These are phyloP conservation scores for Xylariaceae sp. DNA, from an alignment of 2,329 filamentous ascomycete genomes.

Conservation along the genomic window DNA sequence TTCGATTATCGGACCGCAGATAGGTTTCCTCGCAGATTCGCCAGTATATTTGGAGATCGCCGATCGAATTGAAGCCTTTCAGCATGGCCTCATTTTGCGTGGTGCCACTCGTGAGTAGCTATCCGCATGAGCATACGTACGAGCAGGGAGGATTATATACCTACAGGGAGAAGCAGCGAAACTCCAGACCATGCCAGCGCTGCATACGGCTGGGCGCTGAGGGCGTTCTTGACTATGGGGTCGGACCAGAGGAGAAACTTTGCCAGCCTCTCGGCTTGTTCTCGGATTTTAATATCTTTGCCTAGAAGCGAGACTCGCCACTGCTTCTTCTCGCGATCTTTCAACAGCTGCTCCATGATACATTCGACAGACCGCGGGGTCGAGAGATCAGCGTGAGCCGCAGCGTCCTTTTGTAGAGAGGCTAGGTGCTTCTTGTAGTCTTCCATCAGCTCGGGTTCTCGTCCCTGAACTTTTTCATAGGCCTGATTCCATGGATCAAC, in stretches of 20 bases:
- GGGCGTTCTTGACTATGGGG: conserved; percentile 2
- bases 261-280: conserved; percentile 5
- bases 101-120: conserved; percentile 8
- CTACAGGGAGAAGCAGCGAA: conserved; percentile 12
- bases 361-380: no score
- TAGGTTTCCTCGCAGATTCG: not conserved
- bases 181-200: conserved; percentile 14
- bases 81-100: conserved; percentile 10
- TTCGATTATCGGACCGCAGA: no score
- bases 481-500: no score
- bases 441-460: no score
- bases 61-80: not conserved
- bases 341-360: no score
- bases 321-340: no score
- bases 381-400: no score
- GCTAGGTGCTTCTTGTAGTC: no score
- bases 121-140: not conserved
- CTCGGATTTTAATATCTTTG: not conserved
- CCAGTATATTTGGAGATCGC: conserved; percentile 8
- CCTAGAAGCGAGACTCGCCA: conserved; percentile 5
- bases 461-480: no score
- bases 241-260: conserved; percentile 8
- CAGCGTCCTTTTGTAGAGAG: no score
- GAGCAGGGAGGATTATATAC: not conserved
- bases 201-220: conserved; percentile 10